A percentile compares a stretch with the other conserved stretches of the same genome.
Conservation (phyloP, 1,139 yeast genomes). For the Suhomyces guaymorum region DNA sequence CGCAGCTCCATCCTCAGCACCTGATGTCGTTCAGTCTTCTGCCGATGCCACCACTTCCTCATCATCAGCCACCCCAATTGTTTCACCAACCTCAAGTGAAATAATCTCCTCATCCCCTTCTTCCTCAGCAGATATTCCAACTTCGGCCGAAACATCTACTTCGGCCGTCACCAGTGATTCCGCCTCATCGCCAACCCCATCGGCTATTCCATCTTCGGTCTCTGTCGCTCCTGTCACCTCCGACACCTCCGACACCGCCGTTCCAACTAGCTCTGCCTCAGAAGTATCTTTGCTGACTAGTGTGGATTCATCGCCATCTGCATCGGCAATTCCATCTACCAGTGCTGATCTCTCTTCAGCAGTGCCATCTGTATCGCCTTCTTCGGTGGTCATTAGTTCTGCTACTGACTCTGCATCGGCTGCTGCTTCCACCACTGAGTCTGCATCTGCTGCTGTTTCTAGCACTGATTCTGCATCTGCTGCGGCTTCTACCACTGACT, state of each 20-base stretch:
- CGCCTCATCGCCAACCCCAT: neutral
- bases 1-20: neutral
- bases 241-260: neutral
- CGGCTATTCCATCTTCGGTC: slow-evolving; percentile 1
- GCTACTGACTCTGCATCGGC: no score
- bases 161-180: no score
- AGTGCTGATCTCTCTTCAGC: no score
- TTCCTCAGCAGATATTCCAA: neutral
- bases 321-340: slow-evolving; percentile 3
- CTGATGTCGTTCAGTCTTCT: neutral
- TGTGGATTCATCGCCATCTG: neutral
- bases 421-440: no score
- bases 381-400: no score
- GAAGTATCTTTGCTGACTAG: neutral
- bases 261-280: neutral
- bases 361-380: no score
- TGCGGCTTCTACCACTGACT: slow-evolving; percentile 7
- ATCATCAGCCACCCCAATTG: neutral
- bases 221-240: neutral
- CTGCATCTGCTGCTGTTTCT: no score
- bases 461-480: no score
- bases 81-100: neutral
- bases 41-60: slow-evolving; percentile 1
- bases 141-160: neutral
- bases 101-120: neutral